Evolutionary conservation across 768 basidiomycete species (phyloP), one percentile per base, ranked within the genome.

Genomic region (Gymnopilus junonius): DNA sequence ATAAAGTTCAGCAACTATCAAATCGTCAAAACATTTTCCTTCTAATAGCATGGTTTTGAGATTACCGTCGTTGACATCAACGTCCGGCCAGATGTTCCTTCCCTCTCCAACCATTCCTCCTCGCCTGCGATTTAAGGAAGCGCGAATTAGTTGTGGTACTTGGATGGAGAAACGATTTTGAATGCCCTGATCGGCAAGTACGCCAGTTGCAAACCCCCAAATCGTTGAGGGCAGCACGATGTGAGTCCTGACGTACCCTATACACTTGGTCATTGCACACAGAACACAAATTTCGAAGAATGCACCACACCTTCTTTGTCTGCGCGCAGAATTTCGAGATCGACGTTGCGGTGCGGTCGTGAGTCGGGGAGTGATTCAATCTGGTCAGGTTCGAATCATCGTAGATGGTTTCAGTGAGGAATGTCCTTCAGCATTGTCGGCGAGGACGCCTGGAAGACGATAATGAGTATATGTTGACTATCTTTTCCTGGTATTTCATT

Each of bases 71-170:
- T 84, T 74, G 39, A 87, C 78, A 64, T 85, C 70, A 5, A 88
- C 83, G 62, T 86, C 75, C 0, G 83, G 80, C 88, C 87, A 91
- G 6, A 85, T 45, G 57, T 89, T 87, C 67, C 79, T 74, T 1
- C 90, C 89, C 42, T 79, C 67, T 0, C 88, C 87, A 3, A 90
- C 75, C 67, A 86, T 74, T 12, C 86, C 87, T 0, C 79, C 87
- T 31, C 82, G 79, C 0, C 79, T 79, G 37, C 88, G 78, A 63
- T 69, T 74, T 42, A 88, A 67, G 23, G 80, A 70, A 0, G 80
- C 81, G 12, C 73, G 71, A 59, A 89, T 80, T 4, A 86, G 69
- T 0, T 35, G 23, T 2, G 85, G 87, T 29, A 90, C 81, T 63
- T 85, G 85, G 7, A 77, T 71, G 0, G 87, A 89, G 56, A 81